phyloP scores from a whole-genome alignment of 2,329 filamentous ascomycete species.

The Alternaria ventricosa region DNA sequence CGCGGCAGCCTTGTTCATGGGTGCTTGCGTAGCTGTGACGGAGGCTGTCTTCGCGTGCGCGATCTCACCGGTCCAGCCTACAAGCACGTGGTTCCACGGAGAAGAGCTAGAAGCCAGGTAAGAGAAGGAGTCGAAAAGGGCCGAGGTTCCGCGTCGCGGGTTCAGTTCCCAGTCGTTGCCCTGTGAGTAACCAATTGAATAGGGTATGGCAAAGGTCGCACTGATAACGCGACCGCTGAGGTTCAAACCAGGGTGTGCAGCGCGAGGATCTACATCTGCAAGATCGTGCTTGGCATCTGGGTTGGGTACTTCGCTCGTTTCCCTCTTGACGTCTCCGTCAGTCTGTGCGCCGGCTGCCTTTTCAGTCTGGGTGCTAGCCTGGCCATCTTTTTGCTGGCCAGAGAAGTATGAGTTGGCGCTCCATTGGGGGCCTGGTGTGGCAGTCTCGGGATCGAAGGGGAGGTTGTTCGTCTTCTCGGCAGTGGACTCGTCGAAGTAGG shows the following conservation, averaged over 20 bases:
- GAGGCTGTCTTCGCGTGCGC: conserved; percentile 40
- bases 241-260: conserved; percentile 63
- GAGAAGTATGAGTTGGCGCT: conserved; percentile 48
- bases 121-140: conserved; percentile 88
- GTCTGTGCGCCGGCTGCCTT: conserved; percentile 54
- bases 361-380: conserved; percentile 47
- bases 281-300: conserved; percentile 48
- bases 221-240: conserved; percentile 69
- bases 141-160: conserved; percentile 83
- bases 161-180: conserved; percentile 71
- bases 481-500: conserved; percentile 43
- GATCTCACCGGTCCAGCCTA: conserved; percentile 91
- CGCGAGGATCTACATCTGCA: conserved; percentile 60
- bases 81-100: conserved; percentile 89
- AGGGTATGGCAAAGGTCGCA: conserved; percentile 68
- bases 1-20: conserved; percentile 74
- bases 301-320: conserved; percentile 56
- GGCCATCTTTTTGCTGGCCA: conserved; percentile 25
- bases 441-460: conserved; percentile 40
- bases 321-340: conserved; percentile 59
- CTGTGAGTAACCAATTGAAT: conserved; percentile 61
- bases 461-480: conserved; percentile 25
- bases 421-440: conserved; percentile 44
- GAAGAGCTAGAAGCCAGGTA: conserved; percentile 84
- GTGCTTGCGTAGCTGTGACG: conserved; percentile 55